phyloP scores from a whole-genome alignment of 1,284 basidiomycete species.

The Cryptococcus neoformans region DNA sequence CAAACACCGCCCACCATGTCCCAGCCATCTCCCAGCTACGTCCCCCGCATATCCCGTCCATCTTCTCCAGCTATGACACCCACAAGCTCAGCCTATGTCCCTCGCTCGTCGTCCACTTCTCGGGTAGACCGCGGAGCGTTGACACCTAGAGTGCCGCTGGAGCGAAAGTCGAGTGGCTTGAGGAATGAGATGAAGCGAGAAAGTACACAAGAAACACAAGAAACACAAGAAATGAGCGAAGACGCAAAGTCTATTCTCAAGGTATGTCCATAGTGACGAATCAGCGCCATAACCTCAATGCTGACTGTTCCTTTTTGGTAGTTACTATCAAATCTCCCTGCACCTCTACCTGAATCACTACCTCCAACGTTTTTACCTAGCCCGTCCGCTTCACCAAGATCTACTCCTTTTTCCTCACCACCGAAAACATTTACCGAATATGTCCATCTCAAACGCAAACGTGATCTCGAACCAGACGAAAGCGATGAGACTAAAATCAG shows the following conservation, averaged over 20 bases:
- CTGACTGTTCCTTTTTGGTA: slow-evolving; percentile 5
- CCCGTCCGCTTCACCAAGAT: slow-evolving; percentile 14
- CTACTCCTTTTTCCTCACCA: slow-evolving; percentile 15
- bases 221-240: neutral
- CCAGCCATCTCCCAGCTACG: neutral
- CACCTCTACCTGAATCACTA: slow-evolving; percentile 30
- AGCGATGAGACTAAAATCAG: slow-evolving; percentile 4
- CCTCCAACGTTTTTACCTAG: slow-evolving; percentile 31
- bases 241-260: slow-evolving; percentile 32
- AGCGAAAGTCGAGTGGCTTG: slow-evolving; percentile 15
- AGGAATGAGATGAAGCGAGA: slow-evolving; percentile 11
- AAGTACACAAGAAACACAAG: slow-evolving; percentile 1
- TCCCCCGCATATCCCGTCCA: neutral
- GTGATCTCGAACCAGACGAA: slow-evolving; percentile 12
- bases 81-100: slow-evolving; percentile 18
- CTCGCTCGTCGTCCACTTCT: slow-evolving; percentile 13
- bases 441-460: slow-evolving; percentile 6
- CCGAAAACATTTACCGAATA: slow-evolving; percentile 18
- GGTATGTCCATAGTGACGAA: slow-evolving; percentile 18
- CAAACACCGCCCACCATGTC: neutral
- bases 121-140: slow-evolving; percentile 3
- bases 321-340: slow-evolving; percentile 33
- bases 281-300: neutral
- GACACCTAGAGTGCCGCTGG: slow-evolving; percentile 8
- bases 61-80: slow-evolving; percentile 1